These are phyloP conservation scores for Globisporangium okanoganense DNA, from an alignment of 352 stramenopile genomes.

Conservation along the genomic window DNA sequence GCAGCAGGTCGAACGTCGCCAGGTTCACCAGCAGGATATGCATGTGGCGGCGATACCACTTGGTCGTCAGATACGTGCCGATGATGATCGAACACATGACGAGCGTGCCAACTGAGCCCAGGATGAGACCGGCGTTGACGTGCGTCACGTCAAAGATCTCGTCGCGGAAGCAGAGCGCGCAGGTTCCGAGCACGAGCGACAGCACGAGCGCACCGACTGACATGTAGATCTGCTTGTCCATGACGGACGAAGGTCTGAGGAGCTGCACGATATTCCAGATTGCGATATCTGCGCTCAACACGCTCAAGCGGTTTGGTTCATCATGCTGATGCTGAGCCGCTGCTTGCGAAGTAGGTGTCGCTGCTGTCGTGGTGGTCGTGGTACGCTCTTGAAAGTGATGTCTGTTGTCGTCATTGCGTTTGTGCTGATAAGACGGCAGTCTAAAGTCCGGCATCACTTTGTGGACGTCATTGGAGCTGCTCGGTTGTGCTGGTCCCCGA, in stretches of 20 bases:
- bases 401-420: neutral
- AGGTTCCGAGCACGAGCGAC: slow-evolving; percentile 42
- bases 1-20: slow-evolving; percentile 51
- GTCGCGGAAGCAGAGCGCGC: slow-evolving; percentile 37
- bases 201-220: slow-evolving; percentile 29
- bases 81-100: slow-evolving; percentile 61
- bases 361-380: slow-evolving; percentile 8
- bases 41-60: slow-evolving; percentile 65
- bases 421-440: neutral
- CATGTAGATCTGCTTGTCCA: slow-evolving; percentile 42
- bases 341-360: neutral
- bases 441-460: neutral
- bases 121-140: slow-evolving; percentile 60
- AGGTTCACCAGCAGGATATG: slow-evolving; percentile 70
- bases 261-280: slow-evolving; percentile 23
- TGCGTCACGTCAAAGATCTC: slow-evolving; percentile 36
- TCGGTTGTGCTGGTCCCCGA: neutral
- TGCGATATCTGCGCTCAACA: slow-evolving; percentile 19
- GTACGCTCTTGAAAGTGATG: neutral
- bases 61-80: slow-evolving; percentile 34
- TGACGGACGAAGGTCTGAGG: slow-evolving; percentile 17
- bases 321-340: neutral
- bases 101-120: slow-evolving; percentile 54
- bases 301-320: neutral
- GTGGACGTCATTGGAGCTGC: neutral